Conservation (phyloP, 2,329 filamentous ascomycete genomes). For the Lasiodiplodia citricola region DNA sequence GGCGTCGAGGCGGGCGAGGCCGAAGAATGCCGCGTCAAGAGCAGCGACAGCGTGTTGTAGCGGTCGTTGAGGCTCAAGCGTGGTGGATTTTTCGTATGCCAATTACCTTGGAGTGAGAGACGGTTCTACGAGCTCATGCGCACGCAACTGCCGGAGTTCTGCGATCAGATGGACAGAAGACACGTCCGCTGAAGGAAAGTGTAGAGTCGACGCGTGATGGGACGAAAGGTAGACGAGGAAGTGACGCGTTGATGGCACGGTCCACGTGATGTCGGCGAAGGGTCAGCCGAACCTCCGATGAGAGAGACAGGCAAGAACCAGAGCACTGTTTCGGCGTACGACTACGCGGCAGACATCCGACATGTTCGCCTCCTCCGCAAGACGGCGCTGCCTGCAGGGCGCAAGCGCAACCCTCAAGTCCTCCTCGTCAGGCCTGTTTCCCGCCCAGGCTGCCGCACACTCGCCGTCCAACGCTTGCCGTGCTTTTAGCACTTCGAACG, state of each 20-base stretch:
- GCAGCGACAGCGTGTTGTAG: background rate
- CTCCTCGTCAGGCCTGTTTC: conserved; percentile 47
- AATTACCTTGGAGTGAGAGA: background rate
- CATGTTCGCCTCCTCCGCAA: conserved; percentile 68
- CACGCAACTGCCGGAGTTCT: background rate
- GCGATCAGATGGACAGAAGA: background rate
- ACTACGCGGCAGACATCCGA: conserved; percentile 32
- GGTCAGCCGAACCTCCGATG: background rate
- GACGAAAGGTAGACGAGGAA: background rate
- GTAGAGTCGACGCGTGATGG: background rate
- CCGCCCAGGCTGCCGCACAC: conserved; percentile 73
- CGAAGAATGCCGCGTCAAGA: background rate
- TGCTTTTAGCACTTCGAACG: conserved; percentile 74
- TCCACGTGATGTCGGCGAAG: conserved; percentile 15
- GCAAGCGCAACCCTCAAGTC: conserved; percentile 50
- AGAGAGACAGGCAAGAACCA: conserved; percentile 6
- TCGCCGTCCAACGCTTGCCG: conserved; percentile 58
- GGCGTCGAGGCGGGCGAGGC: background rate
- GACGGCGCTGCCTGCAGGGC: conserved; percentile 61
- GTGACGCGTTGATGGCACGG: background rate
- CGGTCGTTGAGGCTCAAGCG: background rate
- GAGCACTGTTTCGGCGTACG: background rate
- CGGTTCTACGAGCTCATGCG: background rate
- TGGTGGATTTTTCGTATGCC: background rate
- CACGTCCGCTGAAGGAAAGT: background rate